phyloP scores from a whole-genome alignment of 768 basidiomycete species.

The Gymnopilus dilepis region DNA sequence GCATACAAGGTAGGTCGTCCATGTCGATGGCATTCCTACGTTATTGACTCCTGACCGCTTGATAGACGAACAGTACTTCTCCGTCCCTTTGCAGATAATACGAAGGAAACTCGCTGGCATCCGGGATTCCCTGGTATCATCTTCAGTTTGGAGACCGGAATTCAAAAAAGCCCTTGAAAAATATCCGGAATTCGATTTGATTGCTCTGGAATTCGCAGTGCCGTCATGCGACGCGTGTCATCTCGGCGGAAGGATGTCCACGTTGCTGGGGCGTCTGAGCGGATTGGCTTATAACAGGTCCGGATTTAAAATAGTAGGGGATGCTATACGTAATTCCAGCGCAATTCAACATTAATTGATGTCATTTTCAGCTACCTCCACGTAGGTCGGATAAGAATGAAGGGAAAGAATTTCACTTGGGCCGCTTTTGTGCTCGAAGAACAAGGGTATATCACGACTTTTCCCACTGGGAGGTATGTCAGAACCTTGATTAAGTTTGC shows the following conservation, averaged over 20 bases:
- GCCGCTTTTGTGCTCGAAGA: slow-evolving; percentile 80
- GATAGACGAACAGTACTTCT: slow-evolving; percentile 71
- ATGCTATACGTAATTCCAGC: background rate
- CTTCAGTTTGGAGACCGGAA: slow-evolving; percentile 80
- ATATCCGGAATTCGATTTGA: slow-evolving; percentile 67
- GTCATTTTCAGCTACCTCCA: slow-evolving; percentile 1
- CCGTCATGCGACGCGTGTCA: slow-evolving; percentile 85
- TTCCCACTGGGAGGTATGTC: slow-evolving; percentile 82
- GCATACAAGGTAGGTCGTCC: slow-evolving; percentile 49
- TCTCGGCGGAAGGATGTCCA: slow-evolving; percentile 72
- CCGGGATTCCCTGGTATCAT: slow-evolving; percentile 77
- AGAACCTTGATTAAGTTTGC: slow-evolving; percentile 4
- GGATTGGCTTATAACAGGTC: slow-evolving; percentile 74
- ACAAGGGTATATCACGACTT: slow-evolving; percentile 73
- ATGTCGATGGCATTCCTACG: slow-evolving; percentile 11
- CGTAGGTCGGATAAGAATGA: slow-evolving; percentile 22
- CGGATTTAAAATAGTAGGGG: slow-evolving; percentile 53
- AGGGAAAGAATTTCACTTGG: slow-evolving; percentile 59
- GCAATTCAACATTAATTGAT: background rate
- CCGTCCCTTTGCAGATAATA: slow-evolving; percentile 67
- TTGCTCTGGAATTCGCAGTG: slow-evolving; percentile 56
- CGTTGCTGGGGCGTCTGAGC: slow-evolving; percentile 59
- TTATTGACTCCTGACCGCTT: background rate
- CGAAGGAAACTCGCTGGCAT: slow-evolving; percentile 74
- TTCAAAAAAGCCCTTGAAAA: slow-evolving; percentile 69